A percentile compares a stretch with the other conserved stretches of the same genome.
phyloP scores from a whole-genome alignment of 1,284 basidiomycete species.

The Malassezia sympodialis region DNA sequence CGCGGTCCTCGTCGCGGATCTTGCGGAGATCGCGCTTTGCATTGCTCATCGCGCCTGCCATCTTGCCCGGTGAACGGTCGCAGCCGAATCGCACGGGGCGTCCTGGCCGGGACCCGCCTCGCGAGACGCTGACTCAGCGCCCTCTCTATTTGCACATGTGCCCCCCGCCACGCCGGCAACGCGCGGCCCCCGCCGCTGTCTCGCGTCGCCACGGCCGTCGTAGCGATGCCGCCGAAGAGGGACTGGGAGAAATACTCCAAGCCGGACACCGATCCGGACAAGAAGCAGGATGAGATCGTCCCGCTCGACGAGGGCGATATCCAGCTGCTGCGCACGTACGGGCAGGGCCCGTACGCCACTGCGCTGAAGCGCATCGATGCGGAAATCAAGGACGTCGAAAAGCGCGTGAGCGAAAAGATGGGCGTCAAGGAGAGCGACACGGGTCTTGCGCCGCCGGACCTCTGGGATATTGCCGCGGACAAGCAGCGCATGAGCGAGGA shows the following conservation, averaged over 20 bases:
- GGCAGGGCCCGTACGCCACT: conserved; percentile 91
- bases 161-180: not conserved
- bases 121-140: conserved; percentile 8
- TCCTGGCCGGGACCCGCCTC: not conserved
- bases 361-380: conserved; percentile 78
- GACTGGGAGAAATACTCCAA: conserved; percentile 49
- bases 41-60: conserved; percentile 31
- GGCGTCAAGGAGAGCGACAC: conserved; percentile 98
- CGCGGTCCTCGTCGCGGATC: conserved; percentile 46
- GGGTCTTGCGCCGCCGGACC: conserved; percentile 85
- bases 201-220: not conserved
- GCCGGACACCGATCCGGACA: conserved; percentile 31
- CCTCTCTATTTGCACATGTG: conserved; percentile 1
- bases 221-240: conserved; percentile 41
- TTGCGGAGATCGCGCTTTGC: conserved; percentile 44
- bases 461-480: conserved; percentile 65
- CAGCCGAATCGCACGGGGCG: not conserved
- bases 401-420: conserved; percentile 92
- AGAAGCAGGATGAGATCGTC: conserved; percentile 48
- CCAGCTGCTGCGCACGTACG: conserved; percentile 97
- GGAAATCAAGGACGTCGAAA: conserved; percentile 93
- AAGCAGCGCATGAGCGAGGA: conserved; percentile 76
- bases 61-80: conserved; percentile 2
- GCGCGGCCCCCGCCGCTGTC: not conserved
- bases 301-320: conserved; percentile 97